phyloP scores from a whole-genome alignment of 352 stramenopile genomes.

The Aphanomyces astaci region DNA sequence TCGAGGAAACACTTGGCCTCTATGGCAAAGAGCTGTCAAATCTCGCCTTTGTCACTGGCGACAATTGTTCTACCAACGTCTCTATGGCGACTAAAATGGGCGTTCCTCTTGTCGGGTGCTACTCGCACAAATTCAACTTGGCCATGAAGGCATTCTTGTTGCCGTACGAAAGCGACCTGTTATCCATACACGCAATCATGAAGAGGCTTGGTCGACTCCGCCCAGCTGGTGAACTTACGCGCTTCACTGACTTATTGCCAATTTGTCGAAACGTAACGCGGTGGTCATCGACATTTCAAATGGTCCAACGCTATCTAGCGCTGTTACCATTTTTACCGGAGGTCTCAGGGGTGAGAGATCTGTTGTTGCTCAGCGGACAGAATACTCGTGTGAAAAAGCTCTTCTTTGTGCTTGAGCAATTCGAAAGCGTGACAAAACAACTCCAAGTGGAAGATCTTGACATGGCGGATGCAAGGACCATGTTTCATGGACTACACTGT shows the following conservation, averaged over 20 bases:
- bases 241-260: background rate
- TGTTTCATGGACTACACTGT: background rate
- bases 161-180: background rate
- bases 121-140: background rate
- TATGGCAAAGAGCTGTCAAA: background rate
- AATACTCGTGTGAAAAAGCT: background rate
- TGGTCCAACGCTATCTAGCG: background rate
- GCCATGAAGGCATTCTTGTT: background rate
- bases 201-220: background rate
- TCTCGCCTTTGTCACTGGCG: background rate
- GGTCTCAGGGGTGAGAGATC: background rate
- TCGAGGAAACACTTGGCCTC: background rate
- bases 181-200: background rate
- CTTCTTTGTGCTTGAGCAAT: background rate
- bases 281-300: background rate
- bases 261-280: background rate
- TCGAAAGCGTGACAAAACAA: background rate
- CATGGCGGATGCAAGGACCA: background rate
- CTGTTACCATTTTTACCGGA: background rate
- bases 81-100: background rate
- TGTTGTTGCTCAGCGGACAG: background rate
- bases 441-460: background rate
- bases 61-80: background rate
- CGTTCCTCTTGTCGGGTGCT: background rate
- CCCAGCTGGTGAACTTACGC: background rate